These are phyloP conservation scores for Ophiocordyceps australis DNA, from an alignment of 2,329 filamentous ascomycete species.

Conservation along the genomic window DNA sequence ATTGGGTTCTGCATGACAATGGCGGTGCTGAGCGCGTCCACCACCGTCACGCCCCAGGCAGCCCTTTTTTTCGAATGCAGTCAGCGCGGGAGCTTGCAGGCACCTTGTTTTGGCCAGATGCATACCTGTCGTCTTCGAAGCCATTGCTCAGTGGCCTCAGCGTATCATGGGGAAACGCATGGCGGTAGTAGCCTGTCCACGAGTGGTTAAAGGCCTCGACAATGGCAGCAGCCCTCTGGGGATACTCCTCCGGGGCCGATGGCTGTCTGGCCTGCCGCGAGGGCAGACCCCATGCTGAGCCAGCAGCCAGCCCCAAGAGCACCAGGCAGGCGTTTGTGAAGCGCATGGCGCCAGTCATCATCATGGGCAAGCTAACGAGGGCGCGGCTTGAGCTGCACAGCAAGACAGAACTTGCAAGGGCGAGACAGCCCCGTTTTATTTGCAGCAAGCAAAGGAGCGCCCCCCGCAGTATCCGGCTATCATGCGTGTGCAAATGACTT, in stretches of 20 bases:
- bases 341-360: conserved; percentile 3
- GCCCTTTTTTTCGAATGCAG: conserved; percentile 33
- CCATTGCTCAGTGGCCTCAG: conserved; percentile 48
- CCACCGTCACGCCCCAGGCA: conserved; percentile 67
- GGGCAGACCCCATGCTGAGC: conserved; percentile 2
- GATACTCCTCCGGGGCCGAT: no score
- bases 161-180: conserved; percentile 65
- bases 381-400: not conserved
- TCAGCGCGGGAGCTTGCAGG: not conserved
- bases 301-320: conserved; percentile 3
- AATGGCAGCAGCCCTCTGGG: conserved; percentile 42
- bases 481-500: no score
- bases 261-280: no score
- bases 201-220: conserved; percentile 51
- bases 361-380: not conserved
- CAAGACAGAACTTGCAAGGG: no score
- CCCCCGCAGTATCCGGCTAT: no score
- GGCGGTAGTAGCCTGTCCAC: conserved; percentile 55
- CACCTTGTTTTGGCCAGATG: no score
- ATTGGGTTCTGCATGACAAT: conserved; percentile 54
- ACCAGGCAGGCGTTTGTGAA: conserved; percentile 1
- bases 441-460: no score
- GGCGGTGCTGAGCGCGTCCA: conserved; percentile 67
- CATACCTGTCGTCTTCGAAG: conserved; percentile 51
- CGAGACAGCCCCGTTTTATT: no score